phyloP scores from a whole-genome alignment of 2,329 filamentous ascomycete genomes.

The Penicillium sp. region DNA sequence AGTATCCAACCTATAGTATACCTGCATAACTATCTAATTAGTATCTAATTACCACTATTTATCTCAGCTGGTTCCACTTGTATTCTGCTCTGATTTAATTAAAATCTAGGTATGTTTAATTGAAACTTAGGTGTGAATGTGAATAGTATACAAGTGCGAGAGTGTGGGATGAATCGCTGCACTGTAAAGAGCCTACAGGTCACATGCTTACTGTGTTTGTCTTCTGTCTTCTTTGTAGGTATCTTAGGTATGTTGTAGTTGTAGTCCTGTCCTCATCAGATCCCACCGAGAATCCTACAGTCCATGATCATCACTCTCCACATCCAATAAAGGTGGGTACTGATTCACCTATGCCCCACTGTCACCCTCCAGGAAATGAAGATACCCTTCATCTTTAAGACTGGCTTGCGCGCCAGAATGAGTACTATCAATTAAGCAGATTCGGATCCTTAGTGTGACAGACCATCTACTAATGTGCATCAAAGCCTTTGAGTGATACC shows the following conservation, averaged over 20 bases:
- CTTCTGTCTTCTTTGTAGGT: too few relatives aligned
- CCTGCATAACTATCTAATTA: background rate
- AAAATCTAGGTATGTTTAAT: background rate
- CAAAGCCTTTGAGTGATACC: background rate
- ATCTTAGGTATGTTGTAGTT: too few relatives aligned
- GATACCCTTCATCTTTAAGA: conserved; percentile 15
- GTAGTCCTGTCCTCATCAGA: background rate
- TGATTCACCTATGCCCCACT: background rate
- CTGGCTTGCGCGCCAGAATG: conserved; percentile 10
- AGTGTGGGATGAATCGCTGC: background rate
- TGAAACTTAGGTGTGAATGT: background rate
- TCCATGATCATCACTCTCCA: background rate
- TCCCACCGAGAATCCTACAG: too few relatives aligned
- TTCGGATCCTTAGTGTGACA: conserved; percentile 7
- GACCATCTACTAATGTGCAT: background rate
- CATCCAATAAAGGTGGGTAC: background rate
- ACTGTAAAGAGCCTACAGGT: background rate
- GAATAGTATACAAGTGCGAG: too few relatives aligned
- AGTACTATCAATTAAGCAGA: conserved; percentile 19
- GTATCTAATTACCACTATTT: background rate
- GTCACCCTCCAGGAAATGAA: conserved; percentile 5
- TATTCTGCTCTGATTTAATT: background rate
- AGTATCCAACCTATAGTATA: background rate
- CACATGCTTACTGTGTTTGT: background rate
- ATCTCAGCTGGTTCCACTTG: background rate